Evolutionary conservation across 305 asterid genomes (phyloP).

Genomic region (Solanum hybrid): DNA sequence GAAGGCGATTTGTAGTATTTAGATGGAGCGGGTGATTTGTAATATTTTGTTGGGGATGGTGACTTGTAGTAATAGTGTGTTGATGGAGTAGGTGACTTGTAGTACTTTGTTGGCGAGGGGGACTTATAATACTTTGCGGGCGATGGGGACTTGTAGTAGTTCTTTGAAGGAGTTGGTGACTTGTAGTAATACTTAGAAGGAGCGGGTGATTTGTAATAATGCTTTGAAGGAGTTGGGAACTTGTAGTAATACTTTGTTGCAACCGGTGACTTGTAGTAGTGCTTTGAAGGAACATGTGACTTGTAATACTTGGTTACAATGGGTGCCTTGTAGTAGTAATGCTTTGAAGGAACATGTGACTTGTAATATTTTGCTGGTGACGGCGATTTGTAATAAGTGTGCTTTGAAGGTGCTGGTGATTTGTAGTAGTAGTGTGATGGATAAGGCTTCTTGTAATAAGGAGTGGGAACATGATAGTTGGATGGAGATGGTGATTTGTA

Average conservation of each 20-base stretch:
- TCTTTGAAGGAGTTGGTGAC: rapidly evolving
- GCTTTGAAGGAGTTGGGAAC: background rate
- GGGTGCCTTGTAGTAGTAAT: background rate
- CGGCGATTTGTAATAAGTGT: background rate
- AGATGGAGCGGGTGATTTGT: background rate
- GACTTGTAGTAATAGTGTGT: background rate
- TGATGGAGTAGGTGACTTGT: background rate
- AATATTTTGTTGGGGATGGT: background rate
- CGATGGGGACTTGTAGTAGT: background rate
- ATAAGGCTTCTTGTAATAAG: background rate
- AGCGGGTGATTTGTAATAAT: background rate
- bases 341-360: background rate
- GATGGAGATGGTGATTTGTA: background rate
- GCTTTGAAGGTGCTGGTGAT: background rate
- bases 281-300: background rate
- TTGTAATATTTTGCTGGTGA: background rate
- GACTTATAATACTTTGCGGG: background rate
- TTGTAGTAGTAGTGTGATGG: background rate
- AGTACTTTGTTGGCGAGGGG: background rate
- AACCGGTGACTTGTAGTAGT: background rate
- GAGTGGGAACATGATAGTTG: background rate
- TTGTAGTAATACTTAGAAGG: background rate
- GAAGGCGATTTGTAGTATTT: background rate
- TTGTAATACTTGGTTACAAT: background rate
- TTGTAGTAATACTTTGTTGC: background rate